These are phyloP conservation scores for Rugonectria rugulosa DNA, from an alignment of 2,329 filamentous ascomycete species.

Conservation along the genomic window DNA sequence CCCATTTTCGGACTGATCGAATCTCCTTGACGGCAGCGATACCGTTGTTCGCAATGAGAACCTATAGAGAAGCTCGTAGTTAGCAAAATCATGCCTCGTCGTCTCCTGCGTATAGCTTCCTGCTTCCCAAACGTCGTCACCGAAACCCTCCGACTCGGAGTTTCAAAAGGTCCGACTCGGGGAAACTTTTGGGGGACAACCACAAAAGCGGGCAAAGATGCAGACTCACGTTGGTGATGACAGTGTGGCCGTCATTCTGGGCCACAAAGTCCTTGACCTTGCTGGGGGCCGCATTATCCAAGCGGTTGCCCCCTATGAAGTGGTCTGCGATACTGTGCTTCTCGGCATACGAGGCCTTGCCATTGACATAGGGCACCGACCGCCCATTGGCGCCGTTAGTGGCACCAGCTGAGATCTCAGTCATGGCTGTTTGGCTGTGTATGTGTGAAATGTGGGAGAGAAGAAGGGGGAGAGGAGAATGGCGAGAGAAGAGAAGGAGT, in stretches of 20 bases:
- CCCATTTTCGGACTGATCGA: conserved; percentile 99
- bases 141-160: neutral
- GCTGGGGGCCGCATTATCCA: conserved; percentile 81
- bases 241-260: conserved; percentile 89
- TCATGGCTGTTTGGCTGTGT: conserved; percentile 51
- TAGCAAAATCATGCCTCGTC: conserved; percentile 9
- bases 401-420: conserved; percentile 52
- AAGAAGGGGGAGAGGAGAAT: conserved; percentile 15
- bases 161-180: neutral
- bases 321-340: conserved; percentile 86
- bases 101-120: neutral
- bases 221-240: conserved; percentile 89
- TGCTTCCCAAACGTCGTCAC: neutral
- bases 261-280: conserved; percentile 97
- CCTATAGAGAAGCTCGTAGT: conserved; percentile 59
- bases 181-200: neutral
- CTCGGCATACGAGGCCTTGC: conserved; percentile 74
- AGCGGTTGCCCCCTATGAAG: conserved; percentile 94
- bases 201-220: neutral
- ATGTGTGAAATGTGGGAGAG: conserved; percentile 34
- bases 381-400: conserved; percentile 54
- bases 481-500: conserved; percentile 13
- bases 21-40: conserved; percentile 99
- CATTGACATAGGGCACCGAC: conserved; percentile 62
- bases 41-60: conserved; percentile 99